Base-by-base conservation (phyloP, 2,329 filamentous ascomycete species). In the Shiraia sp. region DNA sequence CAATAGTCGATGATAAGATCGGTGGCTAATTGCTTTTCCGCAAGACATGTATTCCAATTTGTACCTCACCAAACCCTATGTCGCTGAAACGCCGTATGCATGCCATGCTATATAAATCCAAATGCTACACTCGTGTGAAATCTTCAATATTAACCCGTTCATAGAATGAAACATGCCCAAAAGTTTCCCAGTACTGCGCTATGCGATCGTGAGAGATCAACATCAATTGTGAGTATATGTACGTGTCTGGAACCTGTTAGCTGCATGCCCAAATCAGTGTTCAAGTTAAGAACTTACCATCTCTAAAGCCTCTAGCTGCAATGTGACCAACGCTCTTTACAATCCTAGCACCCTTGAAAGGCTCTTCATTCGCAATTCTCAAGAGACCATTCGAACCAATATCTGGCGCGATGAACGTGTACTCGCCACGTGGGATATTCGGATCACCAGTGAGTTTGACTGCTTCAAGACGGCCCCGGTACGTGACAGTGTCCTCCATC, bases 371-470 rank as follows among this genome's bases (percentile, higher is more conserved):
- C 1, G 85, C 82, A 1, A 82, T 72, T 0, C 83, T 75, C 1
- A 92, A 69, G 15, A 86, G 76, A 0, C 88, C 89, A 0, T 62
- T 71, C 0, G 79, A 75, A 0, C 87, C 85, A 25, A 97, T 81
- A 55, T 96, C 90, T 4, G 89, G 81, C 0, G 84, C 86, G 3
- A 88, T 78, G 64, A 95, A 96, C 0, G 87, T 89, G 54, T 85
- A 82, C 66, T 96, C 87, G 7, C 91, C 92, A 7, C 91, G 79
- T 0, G 92, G 92, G 10, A 97, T 83, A 53, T 96, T 95, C 0
- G 86, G 83, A 60, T 99, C 92, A 1, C 92, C 92, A 0, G 92
- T 97, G 24, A 99, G 73, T 66, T 97, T 97, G 61, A 96, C 83
- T 0, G 87, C 92, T 65, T 91, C 84, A 3, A 97, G 68, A 2